phyloP scores from a whole-genome alignment of 805 yeast species.

The Yarrowia osloensis region DNA sequence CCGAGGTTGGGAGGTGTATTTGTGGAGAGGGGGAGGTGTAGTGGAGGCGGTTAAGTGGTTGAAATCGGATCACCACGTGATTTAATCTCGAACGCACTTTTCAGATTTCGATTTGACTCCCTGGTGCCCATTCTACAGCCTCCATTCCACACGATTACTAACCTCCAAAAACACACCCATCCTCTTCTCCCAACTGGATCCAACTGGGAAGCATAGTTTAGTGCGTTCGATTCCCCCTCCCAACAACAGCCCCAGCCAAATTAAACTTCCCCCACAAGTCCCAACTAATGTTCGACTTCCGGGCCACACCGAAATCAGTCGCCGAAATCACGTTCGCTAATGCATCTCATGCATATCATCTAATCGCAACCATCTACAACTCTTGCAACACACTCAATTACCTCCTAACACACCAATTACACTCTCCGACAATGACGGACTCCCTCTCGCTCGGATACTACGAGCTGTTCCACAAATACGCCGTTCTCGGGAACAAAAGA shows the following conservation, averaged over 20 bases:
- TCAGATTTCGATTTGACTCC: neutral
- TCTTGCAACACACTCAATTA: neutral
- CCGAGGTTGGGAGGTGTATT: neutral
- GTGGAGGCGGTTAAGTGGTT: neutral
- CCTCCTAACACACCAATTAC: no score
- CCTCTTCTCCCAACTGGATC: neutral
- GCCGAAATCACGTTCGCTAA: conserved; percentile 7
- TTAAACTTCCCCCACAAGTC: neutral
- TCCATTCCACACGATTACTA: neutral
- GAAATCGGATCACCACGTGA: no score
- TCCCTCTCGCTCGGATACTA: conserved; percentile 16
- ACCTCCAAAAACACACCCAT: neutral
- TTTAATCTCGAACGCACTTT: no score
- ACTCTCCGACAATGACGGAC: neutral
- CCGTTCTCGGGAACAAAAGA: conserved; percentile 15
- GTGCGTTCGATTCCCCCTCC: neutral
- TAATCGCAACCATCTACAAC: neutral
- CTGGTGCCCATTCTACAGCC: neutral
- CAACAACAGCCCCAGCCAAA: neutral
- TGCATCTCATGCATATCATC: neutral
- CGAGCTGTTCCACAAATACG: conserved; percentile 9
- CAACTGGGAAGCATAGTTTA: neutral
- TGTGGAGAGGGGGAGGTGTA: neutral
- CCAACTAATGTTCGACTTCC: no score
- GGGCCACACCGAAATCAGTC: no score